Conservation (phyloP, 73 alveolate genomes). For the Paramecium pentaurelia region DNA sequence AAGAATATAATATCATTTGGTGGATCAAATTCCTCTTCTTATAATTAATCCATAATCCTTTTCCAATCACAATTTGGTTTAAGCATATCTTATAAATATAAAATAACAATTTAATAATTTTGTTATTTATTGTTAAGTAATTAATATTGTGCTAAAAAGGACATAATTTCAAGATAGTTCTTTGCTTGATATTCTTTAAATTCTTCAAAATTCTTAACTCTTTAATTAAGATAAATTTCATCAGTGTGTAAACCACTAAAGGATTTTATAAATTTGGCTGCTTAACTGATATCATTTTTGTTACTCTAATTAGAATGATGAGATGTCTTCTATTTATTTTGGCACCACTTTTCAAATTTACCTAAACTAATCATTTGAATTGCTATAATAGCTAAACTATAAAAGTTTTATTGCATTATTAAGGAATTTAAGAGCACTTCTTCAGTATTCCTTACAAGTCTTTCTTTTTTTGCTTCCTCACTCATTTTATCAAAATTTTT, state of each 20-base stretch:
- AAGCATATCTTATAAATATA: constrained; percentile 24
- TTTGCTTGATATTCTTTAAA: neutral
- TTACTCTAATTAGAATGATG: neutral
- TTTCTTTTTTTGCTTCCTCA: neutral
- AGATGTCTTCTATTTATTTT: neutral
- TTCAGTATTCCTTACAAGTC: neutral
- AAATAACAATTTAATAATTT: neutral
- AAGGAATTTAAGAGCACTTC: neutral
- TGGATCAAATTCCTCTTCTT: constrained; percentile 21
- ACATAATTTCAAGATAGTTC: neutral
- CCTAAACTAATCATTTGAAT: constrained; percentile 15
- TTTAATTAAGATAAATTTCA: neutral
- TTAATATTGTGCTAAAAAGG: neutral
- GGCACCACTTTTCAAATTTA: neutral
- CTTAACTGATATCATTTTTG: neutral
- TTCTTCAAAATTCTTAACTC: neutral
- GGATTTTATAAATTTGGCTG: neutral
- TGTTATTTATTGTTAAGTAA: neutral
- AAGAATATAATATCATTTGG: neutral
- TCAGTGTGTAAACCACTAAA: neutral
- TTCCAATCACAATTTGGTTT: neutral
- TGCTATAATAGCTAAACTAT: constrained; percentile 15
- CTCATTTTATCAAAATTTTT: neutral
- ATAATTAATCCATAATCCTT: neutral
- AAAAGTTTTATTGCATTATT: neutral